A percentile compares a stretch with the other conserved stretches of the same genome.
phyloP scores from a whole-genome alignment of 768 basidiomycete genomes.

The Lenzites betulinus region DNA sequence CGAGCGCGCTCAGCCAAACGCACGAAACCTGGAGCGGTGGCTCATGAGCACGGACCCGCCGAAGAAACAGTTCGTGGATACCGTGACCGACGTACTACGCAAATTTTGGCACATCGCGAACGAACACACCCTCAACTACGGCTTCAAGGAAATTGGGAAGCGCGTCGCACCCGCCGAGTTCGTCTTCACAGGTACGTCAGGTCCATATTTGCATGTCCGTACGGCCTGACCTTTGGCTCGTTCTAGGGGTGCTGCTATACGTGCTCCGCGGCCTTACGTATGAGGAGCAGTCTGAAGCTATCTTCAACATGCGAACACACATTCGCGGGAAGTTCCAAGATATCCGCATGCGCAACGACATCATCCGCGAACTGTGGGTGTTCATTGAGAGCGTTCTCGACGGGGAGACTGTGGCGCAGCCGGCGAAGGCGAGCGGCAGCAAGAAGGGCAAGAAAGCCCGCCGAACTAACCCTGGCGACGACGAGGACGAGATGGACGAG shows the following conservation, averaged over 20 bases:
- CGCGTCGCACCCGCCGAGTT: conserved; percentile 76
- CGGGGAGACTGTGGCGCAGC: neutral
- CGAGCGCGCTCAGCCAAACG: conserved; percentile 49
- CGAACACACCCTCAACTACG: conserved; percentile 38
- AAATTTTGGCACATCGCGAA: conserved; percentile 59
- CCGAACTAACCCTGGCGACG: conserved; percentile 31
- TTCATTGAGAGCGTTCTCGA: conserved; percentile 45
- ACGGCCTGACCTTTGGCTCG: neutral
- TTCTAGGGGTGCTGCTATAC: conserved; percentile 65
- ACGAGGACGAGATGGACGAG: conserved; percentile 42
- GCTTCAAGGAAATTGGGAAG: conserved; percentile 55
- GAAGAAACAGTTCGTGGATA: conserved; percentile 47
- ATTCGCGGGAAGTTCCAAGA: conserved; percentile 62
- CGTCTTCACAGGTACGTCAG: conserved; percentile 69
- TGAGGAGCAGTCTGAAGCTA: conserved; percentile 53
- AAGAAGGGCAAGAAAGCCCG: conserved; percentile 27
- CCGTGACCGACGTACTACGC: conserved; percentile 54
- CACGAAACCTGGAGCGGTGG: conserved; percentile 56
- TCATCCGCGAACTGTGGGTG: conserved; percentile 60
- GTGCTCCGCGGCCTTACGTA: conserved; percentile 46
- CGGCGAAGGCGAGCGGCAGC: conserved; percentile 13
- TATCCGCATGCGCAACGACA: conserved; percentile 60
- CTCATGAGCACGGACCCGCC: conserved; percentile 41
- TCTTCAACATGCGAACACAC: conserved; percentile 56
- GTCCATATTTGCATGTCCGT: neutral